Conservation (phyloP, 192 early-diverging fungal genomes). For the Gamsiella multidivaricata region DNA sequence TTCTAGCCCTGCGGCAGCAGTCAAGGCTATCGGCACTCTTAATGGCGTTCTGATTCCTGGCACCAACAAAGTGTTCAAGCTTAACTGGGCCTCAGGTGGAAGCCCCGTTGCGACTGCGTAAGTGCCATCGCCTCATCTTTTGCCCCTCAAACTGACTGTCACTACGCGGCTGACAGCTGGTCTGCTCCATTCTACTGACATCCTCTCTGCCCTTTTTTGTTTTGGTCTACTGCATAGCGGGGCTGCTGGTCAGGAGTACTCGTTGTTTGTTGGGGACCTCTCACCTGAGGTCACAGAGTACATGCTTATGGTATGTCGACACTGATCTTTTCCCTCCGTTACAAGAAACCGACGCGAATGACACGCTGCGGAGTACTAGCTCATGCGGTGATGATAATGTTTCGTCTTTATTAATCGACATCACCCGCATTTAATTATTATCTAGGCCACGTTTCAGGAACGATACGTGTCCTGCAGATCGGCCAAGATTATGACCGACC, state of each 20-base stretch:
- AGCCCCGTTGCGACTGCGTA: conserved; percentile 22
- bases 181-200: not conserved
- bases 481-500: conserved; percentile 95
- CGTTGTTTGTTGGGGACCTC: conserved; percentile 97
- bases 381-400: too few species aligned
- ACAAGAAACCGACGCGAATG: too few species aligned
- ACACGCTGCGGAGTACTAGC: conserved; percentile 12
- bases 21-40: conserved; percentile 73
- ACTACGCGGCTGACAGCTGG: too few species aligned
- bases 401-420: conserved; percentile 1
- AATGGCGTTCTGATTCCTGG: conserved; percentile 89
- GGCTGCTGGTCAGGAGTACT: conserved; percentile 82
- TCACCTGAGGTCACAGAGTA: conserved; percentile 89
- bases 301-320: conserved; percentile 72
- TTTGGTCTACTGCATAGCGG: conserved; percentile 29
- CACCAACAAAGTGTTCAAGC: conserved; percentile 84
- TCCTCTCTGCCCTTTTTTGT: not conserved
- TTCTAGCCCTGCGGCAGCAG: conserved; percentile 70
- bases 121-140: too few species aligned
- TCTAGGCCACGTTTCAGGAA: conserved; percentile 34
- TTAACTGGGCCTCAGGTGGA: conserved; percentile 97
- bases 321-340: not conserved
- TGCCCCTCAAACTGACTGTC: too few species aligned
- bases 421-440: not conserved
- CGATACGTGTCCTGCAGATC: conserved; percentile 88